Percentiles rank a stretch among this genome's conserved stretches.
phyloP scores from a whole-genome alignment of 2,329 filamentous ascomycete genomes.

The Fusarium lateritium region DNA sequence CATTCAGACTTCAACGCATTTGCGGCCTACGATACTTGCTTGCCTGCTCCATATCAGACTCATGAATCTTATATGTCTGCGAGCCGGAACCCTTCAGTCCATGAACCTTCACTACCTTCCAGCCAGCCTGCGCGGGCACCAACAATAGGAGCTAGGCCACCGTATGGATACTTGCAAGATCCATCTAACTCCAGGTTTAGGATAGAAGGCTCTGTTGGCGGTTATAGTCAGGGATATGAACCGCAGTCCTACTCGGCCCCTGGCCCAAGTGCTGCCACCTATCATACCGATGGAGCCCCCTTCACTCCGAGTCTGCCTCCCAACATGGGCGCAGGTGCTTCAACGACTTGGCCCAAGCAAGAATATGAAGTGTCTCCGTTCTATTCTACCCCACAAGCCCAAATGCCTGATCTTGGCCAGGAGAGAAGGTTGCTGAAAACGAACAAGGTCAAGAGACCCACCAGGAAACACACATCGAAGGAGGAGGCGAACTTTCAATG shows the following conservation, averaged over 20 bases:
- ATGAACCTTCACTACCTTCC: slow-evolving; percentile 41
- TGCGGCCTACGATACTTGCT: slow-evolving; percentile 60
- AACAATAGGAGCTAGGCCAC: slow-evolving; percentile 31
- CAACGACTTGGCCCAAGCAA: slow-evolving; percentile 45
- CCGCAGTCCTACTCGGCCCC: slow-evolving; percentile 42
- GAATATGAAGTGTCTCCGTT: slow-evolving; percentile 47
- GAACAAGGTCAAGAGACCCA: slow-evolving; percentile 53
- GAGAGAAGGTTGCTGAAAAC: slow-evolving; percentile 45
- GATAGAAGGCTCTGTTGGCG: slow-evolving; percentile 37
- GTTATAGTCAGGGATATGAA: slow-evolving; percentile 43
- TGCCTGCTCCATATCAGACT: slow-evolving; percentile 59
- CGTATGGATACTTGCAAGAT: slow-evolving; percentile 48
- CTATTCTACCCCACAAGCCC: slow-evolving; percentile 40
- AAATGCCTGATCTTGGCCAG: slow-evolving; percentile 40
- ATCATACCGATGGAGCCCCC: slow-evolving; percentile 41
- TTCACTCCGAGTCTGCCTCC: slow-evolving; percentile 41
- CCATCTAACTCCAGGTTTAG: slow-evolving; percentile 36
- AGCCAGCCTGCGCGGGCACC: slow-evolving; percentile 38
- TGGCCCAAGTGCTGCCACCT: slow-evolving; percentile 33
- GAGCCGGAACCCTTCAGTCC: slow-evolving; percentile 44
- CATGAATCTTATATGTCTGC: slow-evolving; percentile 63
- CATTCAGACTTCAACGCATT: slow-evolving; percentile 68
- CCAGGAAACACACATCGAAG: slow-evolving; percentile 71
- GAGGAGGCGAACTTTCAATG: slow-evolving; percentile 82
- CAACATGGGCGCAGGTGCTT: slow-evolving; percentile 29